These are phyloP conservation scores for Aspergillus mulundensis DNA, from an alignment of 495 filamentous ascomycete genomes.

Conservation along the genomic window DNA sequence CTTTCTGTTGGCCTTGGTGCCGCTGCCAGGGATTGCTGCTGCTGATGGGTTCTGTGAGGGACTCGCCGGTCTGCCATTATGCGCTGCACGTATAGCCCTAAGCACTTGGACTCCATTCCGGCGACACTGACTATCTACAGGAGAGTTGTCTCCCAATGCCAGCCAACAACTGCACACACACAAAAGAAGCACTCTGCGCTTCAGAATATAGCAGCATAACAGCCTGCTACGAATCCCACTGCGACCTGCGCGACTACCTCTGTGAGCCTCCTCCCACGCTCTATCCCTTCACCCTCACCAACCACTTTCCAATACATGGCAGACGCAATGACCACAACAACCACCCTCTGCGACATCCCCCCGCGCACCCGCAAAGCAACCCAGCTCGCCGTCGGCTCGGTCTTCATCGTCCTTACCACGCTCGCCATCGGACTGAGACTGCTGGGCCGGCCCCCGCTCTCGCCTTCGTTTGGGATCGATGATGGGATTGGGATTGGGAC, in stretches of 20 bases:
- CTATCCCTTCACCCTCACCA: neutral
- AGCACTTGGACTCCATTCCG: too few relatives aligned
- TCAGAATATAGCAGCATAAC: neutral
- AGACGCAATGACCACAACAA: constrained; percentile 6
- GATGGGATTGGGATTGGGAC: neutral
- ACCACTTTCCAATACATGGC: neutral
- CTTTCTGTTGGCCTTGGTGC: neutral
- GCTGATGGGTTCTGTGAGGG: neutral
- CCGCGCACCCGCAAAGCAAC: neutral
- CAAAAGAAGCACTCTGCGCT: neutral
- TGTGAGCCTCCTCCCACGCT: neutral
- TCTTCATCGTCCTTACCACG: constrained; percentile 1
- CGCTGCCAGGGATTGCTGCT: neutral
- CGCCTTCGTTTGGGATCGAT: neutral
- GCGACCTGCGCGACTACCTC: neutral
- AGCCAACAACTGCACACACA: neutral
- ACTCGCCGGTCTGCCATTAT: neutral
- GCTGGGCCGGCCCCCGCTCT: neutral
- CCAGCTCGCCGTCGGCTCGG: constrained; percentile 1
- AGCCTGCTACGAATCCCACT: neutral
- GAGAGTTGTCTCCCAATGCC: neutral
- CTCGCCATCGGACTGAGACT: neutral
- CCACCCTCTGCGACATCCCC: constrained; percentile 2
- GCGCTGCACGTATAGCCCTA: neutral
- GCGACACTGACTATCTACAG: neutral